A percentile compares a stretch with the other conserved stretches of the same genome.
phyloP scores from a whole-genome alignment of 208 protist genomes.

The Trypanosoma boissoni region DNA sequence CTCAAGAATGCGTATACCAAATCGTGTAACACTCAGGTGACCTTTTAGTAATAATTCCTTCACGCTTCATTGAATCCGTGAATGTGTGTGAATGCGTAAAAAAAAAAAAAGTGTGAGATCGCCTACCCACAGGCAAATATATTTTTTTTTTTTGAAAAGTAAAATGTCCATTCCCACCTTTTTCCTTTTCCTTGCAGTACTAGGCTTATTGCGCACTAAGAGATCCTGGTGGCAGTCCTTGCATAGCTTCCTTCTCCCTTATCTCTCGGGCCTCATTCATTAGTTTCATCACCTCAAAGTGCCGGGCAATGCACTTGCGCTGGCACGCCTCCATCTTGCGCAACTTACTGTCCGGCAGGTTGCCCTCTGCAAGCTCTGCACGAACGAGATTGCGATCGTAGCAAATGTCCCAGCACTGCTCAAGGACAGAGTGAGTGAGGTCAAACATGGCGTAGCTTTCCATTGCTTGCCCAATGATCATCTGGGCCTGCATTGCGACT shows the following conservation, averaged over 20 bases:
- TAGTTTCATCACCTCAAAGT: conserved; percentile 88
- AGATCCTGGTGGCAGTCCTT: conserved; percentile 31
- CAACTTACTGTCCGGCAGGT: conserved; percentile 46
- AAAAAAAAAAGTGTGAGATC: too few species aligned
- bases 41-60: too few species aligned
- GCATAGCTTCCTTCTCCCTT: conserved; percentile 48
- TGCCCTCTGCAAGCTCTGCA: conserved; percentile 45
- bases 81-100: too few species aligned
- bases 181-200: not conserved
- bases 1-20: too few species aligned
- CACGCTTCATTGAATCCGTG: too few species aligned
- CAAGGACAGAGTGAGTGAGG: conserved; percentile 54
- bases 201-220: conserved; percentile 11
- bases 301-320: conserved; percentile 82
- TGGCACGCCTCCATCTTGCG: conserved; percentile 79
- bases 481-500: conserved; percentile 70
- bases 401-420: conserved; percentile 89
- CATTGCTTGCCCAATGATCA: conserved; percentile 64
- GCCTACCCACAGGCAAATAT: too few species aligned
- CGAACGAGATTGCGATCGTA: conserved; percentile 72
- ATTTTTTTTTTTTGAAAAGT: not conserved
- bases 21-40: too few species aligned
- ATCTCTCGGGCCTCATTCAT: conserved; percentile 53
- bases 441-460: conserved; percentile 77
- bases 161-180: not conserved